Evolutionary conservation across 176 grass and related monocot species (phyloP).

Genomic region (Typha latifolia): DNA sequence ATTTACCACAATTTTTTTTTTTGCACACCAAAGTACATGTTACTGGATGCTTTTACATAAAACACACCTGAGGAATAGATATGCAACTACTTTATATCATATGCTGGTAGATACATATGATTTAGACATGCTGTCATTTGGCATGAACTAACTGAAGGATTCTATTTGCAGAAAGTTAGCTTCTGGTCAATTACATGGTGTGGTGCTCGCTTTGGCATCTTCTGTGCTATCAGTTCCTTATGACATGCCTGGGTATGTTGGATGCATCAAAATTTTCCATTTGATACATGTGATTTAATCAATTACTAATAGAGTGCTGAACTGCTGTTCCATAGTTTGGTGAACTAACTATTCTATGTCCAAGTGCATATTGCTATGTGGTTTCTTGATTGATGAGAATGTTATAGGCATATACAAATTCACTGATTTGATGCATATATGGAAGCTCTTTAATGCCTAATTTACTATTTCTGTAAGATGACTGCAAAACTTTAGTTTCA

Average conservation of each 20-base stretch:
- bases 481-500: too few species aligned
- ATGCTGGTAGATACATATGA: background rate
- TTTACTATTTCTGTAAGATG: too few species aligned
- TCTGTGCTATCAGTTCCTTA: constrained; percentile 91
- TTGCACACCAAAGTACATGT: too few species aligned
- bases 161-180: constrained; percentile 37
- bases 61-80: background rate
- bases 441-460: too few species aligned
- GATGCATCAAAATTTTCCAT: background rate
- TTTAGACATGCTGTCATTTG: background rate
- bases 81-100: background rate
- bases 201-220: constrained; percentile 80
- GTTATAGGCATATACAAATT: too few species aligned
- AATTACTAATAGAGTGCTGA: constrained; percentile 4
- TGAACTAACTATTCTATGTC: too few species aligned
- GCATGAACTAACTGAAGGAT: constrained; percentile 1
- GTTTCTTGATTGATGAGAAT: too few species aligned
- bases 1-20: background rate
- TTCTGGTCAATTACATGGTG: constrained; percentile 58
- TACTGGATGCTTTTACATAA: too few species aligned
- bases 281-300: constrained; percentile 3
- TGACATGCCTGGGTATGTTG: constrained; percentile 82
- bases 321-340: background rate
- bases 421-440: too few species aligned
- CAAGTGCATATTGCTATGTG: too few species aligned